Conservation (phyloP, 2,329 filamentous ascomycete species). For the Teratosphaeria epicoccoides region DNA sequence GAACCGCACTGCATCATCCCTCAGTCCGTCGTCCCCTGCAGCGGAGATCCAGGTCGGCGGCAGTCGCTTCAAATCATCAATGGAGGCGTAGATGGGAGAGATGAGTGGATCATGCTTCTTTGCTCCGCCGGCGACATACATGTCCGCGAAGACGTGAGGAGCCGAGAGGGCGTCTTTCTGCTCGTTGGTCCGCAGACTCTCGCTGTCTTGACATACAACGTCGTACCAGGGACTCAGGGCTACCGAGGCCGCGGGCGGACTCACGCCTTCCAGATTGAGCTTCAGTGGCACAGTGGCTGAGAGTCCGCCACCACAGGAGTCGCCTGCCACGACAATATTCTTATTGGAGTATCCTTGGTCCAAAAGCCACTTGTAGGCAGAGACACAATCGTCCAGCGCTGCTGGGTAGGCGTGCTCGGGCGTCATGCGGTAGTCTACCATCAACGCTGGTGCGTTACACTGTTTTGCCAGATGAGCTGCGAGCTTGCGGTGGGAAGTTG, state of each 20-base stretch:
- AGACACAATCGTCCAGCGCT: slow-evolving; percentile 45
- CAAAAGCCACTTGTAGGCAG: slow-evolving; percentile 44
- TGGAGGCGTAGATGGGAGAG: slow-evolving; percentile 4
- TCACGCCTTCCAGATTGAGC: slow-evolving; percentile 10
- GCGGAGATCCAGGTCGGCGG: slow-evolving; percentile 35
- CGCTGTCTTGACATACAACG: slow-evolving; percentile 6
- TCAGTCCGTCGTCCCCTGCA: slow-evolving; percentile 36
- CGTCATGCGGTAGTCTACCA: slow-evolving; percentile 48
- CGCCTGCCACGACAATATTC: slow-evolving; percentile 16
- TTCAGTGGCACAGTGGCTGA: slow-evolving; percentile 16
- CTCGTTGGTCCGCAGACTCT: slow-evolving; percentile 11
- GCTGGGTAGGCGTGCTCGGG: slow-evolving; percentile 49
- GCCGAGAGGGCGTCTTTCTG: slow-evolving; percentile 15
- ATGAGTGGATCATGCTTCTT: slow-evolving; percentile 6
- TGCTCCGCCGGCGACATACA: slow-evolving; percentile 3
- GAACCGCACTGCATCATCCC: slow-evolving; percentile 44
- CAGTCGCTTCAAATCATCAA: slow-evolving; percentile 3
- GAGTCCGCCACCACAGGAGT: slow-evolving; percentile 19
- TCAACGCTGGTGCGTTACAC: slow-evolving; percentile 40
- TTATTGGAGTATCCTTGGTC: slow-evolving; percentile 29
- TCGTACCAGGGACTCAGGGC: slow-evolving; percentile 20
- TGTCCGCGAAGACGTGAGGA: slow-evolving; percentile 7
- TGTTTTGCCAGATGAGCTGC: slow-evolving; percentile 33
- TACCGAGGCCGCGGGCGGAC: slow-evolving; percentile 13
- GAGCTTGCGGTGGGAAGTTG: slow-evolving; percentile 17